Conservation (phyloP, 805 yeast species). For the Kluyveromyces aestuarii region DNA sequence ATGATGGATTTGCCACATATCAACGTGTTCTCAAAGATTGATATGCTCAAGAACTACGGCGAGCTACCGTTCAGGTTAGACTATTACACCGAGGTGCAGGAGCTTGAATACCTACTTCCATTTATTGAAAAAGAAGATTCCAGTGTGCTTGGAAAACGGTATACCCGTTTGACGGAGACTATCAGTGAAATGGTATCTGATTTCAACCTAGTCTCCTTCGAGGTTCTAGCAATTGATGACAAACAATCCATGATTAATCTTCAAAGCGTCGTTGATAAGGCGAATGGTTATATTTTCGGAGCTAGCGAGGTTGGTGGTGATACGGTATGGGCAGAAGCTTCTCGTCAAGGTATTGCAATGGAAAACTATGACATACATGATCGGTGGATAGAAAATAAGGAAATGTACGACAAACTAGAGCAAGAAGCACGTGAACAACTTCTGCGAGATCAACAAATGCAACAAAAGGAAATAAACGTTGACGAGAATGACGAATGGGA, state of each 20-base stretch:
- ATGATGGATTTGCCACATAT: conserved; percentile 89
- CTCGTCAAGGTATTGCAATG: conserved; percentile 61
- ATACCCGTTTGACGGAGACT: conserved; percentile 59
- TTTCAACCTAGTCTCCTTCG: conserved; percentile 78
- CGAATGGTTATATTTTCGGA: conserved; percentile 91
- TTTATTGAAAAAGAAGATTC: conserved; percentile 64
- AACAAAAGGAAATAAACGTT: conserved; percentile 41
- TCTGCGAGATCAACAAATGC: conserved; percentile 32
- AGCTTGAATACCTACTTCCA: conserved; percentile 60
- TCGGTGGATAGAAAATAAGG: conserved; percentile 87
- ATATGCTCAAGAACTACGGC: conserved; percentile 67
- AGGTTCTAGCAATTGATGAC: conserved; percentile 85
- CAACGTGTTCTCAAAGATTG: conserved; percentile 88
- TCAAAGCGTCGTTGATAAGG: conserved; percentile 72
- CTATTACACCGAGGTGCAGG: conserved; percentile 89
- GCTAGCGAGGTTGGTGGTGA: conserved; percentile 95
- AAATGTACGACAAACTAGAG: conserved; percentile 59
- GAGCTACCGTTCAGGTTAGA: conserved; percentile 73
- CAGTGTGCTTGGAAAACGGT: conserved; percentile 49
- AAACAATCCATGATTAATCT: conserved; percentile 84
- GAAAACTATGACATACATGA: conserved; percentile 72
- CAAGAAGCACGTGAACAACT: conserved; percentile 36
- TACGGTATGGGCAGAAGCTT: conserved; percentile 93
- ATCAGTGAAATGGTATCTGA: conserved; percentile 82
- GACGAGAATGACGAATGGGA: conserved; percentile 70